Evolutionary conservation across 306 rosid species (phyloP), one percentile per base, ranked within the genome.

Genomic region (Corylus avellana): DNA sequence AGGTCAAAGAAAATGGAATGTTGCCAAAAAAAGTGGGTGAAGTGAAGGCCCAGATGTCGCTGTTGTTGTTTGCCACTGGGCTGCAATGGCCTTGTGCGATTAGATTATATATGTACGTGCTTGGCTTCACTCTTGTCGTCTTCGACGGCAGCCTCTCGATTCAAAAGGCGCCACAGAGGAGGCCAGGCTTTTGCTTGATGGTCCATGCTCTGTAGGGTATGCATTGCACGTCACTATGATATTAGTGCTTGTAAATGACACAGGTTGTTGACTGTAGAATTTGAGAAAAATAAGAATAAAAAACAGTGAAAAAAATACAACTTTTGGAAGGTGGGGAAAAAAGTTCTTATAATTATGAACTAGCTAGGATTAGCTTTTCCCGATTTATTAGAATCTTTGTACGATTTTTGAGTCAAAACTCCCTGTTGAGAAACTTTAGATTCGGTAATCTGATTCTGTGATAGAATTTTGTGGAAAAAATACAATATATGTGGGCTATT

Each of bases 51-150:
- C 48, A 49, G 77, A 70, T 56, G 81, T 79, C 51, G 20, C 71
- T 79, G 61, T 71, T 84, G 80, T 70, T 49, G 63, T 79, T 53
- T 81, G 44, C 80, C 76, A 78, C 78, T 77, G 39, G 77, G 51
- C 73, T 77, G 54, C 13, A 54, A 48, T 53, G 42, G 58, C 16
- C 84, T 76, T 50, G 74, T 68, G 63, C 70, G 79, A 77, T 50
- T 62, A 62, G 86, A 35, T 79, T 54, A 57, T 56, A 25, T 59
- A 25, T 59, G 37, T 54, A 54, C 53, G 53, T n/a, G 27, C 4
- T 20, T 32, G 70, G 8, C 18, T 32, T 32, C 44, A 32, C 70
- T 6, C 46, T 14, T 63, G 70, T 63, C 18, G 44, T 63, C 12
- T 32, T 63, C 8, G 44, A 63, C 27, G 44, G 70, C 70, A 8